Conservation (phyloP, 192 early-diverging fungal species). For the Linnemannia zychae region DNA sequence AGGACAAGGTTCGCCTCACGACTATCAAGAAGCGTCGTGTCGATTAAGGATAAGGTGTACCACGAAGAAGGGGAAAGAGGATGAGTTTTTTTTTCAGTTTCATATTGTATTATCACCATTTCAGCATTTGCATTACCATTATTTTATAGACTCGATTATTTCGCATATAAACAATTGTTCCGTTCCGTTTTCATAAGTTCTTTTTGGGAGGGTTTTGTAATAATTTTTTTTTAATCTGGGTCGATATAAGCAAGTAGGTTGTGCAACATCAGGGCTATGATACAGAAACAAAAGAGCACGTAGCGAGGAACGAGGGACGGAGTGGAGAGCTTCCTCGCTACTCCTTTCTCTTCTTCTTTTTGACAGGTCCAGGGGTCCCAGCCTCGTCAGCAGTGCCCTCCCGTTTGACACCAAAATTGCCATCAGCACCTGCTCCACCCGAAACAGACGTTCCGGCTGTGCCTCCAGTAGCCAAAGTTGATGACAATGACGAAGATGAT, state of each 20-base stretch:
- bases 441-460: neutral
- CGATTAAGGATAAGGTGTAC: constrained; percentile 11
- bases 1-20: constrained; percentile 65
- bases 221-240: neutral
- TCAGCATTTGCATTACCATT: neutral
- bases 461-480: neutral
- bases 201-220: too few relatives aligned
- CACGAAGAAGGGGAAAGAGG: neutral
- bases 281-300: neutral
- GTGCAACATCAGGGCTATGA: neutral
- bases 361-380: constrained; percentile 29
- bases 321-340: neutral
- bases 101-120: neutral
- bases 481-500: constrained; percentile 36
- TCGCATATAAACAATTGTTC: neutral
- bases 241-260: neutral
- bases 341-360: constrained; percentile 54
- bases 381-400: constrained; percentile 41
- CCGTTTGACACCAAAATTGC: constrained; percentile 41
- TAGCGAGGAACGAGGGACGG: neutral
- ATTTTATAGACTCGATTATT: neutral
- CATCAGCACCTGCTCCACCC: neutral
- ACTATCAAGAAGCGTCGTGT: constrained; percentile 59
- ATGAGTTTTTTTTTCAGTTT: neutral
- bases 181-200: neutral